Evolutionary conservation across 305 asterid species (phyloP).

Genomic region (Fraxinus nigra): DNA sequence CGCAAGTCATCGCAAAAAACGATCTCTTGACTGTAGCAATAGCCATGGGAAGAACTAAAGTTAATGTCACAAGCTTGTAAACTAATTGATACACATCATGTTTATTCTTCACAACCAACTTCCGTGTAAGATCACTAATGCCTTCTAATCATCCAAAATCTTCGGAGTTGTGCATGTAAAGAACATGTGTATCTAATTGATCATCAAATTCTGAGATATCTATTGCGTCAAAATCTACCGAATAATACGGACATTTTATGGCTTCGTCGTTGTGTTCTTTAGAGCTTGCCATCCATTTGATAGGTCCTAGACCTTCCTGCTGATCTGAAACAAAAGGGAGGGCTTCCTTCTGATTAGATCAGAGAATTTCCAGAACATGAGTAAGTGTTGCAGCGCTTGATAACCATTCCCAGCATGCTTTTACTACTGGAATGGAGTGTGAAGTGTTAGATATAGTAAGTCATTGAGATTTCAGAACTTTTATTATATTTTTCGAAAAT

Average conservation of each 20-base stretch:
- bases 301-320: background rate
- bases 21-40: too few relatives aligned
- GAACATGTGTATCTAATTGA: too few relatives aligned
- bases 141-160: too few relatives aligned
- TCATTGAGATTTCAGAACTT: background rate
- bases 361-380: slow-evolving; percentile 1
- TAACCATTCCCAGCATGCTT: background rate
- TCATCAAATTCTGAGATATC: too few relatives aligned
- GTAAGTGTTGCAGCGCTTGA: background rate
- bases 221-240: too few relatives aligned
- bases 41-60: too few relatives aligned
- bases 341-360: slow-evolving; percentile 5
- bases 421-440: background rate
- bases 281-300: background rate
- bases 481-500: background rate
- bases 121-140: too few relatives aligned
- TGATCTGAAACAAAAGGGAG: slow-evolving; percentile 1
- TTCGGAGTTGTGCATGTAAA: too few relatives aligned
- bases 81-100: too few relatives aligned
- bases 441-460: background rate
- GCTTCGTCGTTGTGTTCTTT: slow-evolving; percentile 5
- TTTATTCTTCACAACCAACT: too few relatives aligned
- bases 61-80: too few relatives aligned
- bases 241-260: background rate
- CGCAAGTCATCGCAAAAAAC: too few relatives aligned